phyloP scores from a whole-genome alignment of 257 asterid genomes.

The Vinca minor region DNA sequence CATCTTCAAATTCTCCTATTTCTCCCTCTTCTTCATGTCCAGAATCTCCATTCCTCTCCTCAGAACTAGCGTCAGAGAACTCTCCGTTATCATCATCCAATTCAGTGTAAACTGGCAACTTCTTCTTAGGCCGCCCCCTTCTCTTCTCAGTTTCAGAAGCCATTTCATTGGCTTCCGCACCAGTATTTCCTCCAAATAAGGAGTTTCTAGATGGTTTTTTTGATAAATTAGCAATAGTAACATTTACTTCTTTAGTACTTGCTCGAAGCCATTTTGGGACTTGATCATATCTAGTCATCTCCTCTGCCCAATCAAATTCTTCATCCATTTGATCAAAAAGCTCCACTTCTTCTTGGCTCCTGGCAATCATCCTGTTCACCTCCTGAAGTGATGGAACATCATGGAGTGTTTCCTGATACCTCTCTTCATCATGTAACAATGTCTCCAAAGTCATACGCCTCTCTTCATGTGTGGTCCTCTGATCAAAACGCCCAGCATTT shows the following conservation, averaged over 20 bases:
- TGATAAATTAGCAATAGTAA: constrained; percentile 56
- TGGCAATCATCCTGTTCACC: constrained; percentile 98
- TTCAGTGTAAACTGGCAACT: constrained; percentile 77
- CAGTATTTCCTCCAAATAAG: constrained; percentile 47
- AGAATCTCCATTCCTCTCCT: constrained; percentile 65
- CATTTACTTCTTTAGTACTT: constrained; percentile 67
- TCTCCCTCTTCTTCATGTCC: constrained; percentile 73
- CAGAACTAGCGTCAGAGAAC: constrained; percentile 80
- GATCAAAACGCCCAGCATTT: constrained; percentile 98
- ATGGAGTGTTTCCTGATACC: constrained; percentile 92
- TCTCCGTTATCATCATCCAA: constrained; percentile 83
- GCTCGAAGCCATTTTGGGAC: constrained; percentile 97
- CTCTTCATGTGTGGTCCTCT: constrained; percentile 99
- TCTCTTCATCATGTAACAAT: constrained; percentile 89
- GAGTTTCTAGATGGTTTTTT: constrained; percentile 65
- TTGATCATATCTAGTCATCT: constrained; percentile 78
- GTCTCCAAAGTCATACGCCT: constrained; percentile 90
- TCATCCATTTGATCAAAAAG: constrained; percentile 98
- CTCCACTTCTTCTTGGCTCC: constrained; percentile 89
- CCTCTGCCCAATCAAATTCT: constrained; percentile 88
- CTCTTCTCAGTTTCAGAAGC: constrained; percentile 62
- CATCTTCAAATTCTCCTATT: constrained; percentile 75
- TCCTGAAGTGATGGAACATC: constrained; percentile 96
- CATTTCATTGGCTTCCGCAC: constrained; percentile 41
- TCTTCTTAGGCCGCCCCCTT: constrained; percentile 87